These are phyloP conservation scores for Ambispora gerdemannii DNA, from an alignment of 192 early-diverging fungal genomes.

Conservation along the genomic window DNA sequence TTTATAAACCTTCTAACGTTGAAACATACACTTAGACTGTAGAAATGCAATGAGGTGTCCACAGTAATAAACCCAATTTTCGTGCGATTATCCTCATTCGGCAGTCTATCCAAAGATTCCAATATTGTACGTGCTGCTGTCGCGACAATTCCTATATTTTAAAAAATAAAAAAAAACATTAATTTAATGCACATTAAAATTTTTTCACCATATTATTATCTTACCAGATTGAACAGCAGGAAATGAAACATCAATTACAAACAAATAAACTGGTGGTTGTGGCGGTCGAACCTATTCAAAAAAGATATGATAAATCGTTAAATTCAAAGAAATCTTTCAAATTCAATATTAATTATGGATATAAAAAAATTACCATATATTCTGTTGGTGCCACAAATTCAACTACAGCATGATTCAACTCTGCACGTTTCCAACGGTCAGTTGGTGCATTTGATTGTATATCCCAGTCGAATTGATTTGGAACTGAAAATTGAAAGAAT, in stretches of 20 bases:
- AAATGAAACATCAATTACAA: constrained; percentile 93
- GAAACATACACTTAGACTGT: constrained; percentile 65
- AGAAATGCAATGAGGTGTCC: constrained; percentile 87
- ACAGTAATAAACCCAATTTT: constrained; percentile 89
- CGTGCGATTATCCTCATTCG: constrained; percentile 84
- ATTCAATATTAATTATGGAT: too few species aligned
- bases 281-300: constrained; percentile 75
- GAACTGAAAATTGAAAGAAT: constrained; percentile 45
- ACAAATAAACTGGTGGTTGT: constrained; percentile 89
- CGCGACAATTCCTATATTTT: constrained; percentile 71
- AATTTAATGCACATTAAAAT: constrained; percentile 16
- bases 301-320: constrained; percentile 1
- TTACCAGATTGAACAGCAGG: constrained; percentile 78
- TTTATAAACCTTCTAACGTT: neutral
- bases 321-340: neutral
- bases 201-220: constrained; percentile 2
- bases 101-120: constrained; percentile 77
- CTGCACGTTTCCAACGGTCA: constrained; percentile 84
- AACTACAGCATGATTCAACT: constrained; percentile 84
- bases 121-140: constrained; percentile 78
- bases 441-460: constrained; percentile 70
- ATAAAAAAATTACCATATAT: constrained; percentile 73
- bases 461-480: constrained; percentile 74
- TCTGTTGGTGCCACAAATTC: constrained; percentile 96
- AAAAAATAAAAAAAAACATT: constrained; percentile 27